These are phyloP conservation scores for Sclerotinia minor DNA, from an alignment of 2,329 filamentous ascomycete genomes.

Conservation along the genomic window DNA sequence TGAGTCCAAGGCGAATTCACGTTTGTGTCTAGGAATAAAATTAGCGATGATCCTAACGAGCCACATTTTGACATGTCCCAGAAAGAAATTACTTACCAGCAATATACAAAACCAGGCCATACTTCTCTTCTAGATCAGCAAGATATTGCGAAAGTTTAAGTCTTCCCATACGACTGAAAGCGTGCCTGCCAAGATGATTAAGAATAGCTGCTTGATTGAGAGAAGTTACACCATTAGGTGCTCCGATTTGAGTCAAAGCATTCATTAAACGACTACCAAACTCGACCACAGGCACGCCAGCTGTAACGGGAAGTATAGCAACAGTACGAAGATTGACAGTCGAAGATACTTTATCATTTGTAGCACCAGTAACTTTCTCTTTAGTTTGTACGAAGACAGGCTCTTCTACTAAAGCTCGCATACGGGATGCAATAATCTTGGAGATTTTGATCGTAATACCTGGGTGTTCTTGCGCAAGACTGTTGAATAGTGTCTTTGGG, in stretches of 20 bases:
- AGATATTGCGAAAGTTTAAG: conserved; percentile 93
- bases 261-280: conserved; percentile 88
- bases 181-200: conserved; percentile 91
- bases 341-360: conserved; percentile 71
- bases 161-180: conserved; percentile 97
- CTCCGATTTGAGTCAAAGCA: conserved; percentile 85
- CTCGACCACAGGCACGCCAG: conserved; percentile 90
- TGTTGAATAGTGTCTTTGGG: conserved; percentile 94
- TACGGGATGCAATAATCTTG: conserved; percentile 94
- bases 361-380: conserved; percentile 60
- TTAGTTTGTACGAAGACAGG: conserved; percentile 66
- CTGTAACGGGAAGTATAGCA: conserved; percentile 84
- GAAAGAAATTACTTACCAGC: conserved; percentile 58
- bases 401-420: conserved; percentile 85
- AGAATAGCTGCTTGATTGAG: conserved; percentile 92
- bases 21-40: conserved; percentile 69
- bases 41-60: conserved; percentile 26
- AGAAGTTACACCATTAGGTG: conserved; percentile 84
- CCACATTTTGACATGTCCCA: conserved; percentile 47
- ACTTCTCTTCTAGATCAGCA: conserved; percentile 95
- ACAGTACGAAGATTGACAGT: conserved; percentile 92
- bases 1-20: conserved; percentile 98
- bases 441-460: conserved; percentile 99
- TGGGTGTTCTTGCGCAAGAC: conserved; percentile 92
- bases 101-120: conserved; percentile 91